A percentile compares a stretch with the other conserved stretches of the same genome.
Evolutionary conservation across 2,329 filamentous ascomycete species (phyloP).

Genomic region (Clarireedia sp.): DNA sequence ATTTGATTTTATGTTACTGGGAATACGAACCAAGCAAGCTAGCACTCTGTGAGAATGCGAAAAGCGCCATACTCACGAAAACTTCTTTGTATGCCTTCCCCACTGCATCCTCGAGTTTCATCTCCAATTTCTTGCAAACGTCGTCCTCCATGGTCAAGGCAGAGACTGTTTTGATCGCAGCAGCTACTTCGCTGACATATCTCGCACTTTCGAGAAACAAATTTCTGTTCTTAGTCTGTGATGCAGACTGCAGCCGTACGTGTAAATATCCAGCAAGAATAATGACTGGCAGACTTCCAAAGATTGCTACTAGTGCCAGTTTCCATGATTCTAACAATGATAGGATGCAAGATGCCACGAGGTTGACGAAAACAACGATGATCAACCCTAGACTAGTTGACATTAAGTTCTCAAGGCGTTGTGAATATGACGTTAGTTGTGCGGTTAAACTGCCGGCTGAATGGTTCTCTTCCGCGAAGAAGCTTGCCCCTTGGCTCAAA

Average conservation of each 20-base stretch:
- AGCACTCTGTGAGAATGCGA: constrained; percentile 2
- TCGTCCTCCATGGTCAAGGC: not conserved
- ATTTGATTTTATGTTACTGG: not conserved
- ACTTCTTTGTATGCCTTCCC: not conserved
- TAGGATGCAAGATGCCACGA: constrained; percentile 26
- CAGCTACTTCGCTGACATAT: not conserved
- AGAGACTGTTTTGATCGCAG: not conserved
- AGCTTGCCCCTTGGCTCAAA: not conserved
- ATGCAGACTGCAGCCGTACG: not conserved
- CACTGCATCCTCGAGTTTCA: not conserved
- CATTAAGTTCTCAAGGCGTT: not conserved
- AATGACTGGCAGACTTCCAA: constrained; percentile 39
- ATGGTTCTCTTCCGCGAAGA: not conserved
- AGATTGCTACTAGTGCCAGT: constrained; percentile 39
- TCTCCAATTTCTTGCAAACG: not conserved
- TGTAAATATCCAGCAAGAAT: constrained; percentile 22
- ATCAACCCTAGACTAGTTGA: not conserved
- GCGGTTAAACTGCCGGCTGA: constrained; percentile 28
- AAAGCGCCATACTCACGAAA: not conserved
- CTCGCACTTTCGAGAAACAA: not conserved
- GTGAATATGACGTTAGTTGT: constrained; percentile 28
- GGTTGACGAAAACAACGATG: constrained; percentile 1
- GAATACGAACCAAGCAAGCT: not conserved
- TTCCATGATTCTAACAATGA: constrained; percentile 42
- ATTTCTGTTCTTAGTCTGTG: not conserved